Conservation (phyloP, 1,284 basidiomycete species). For the Trichosporon sp. region DNA sequence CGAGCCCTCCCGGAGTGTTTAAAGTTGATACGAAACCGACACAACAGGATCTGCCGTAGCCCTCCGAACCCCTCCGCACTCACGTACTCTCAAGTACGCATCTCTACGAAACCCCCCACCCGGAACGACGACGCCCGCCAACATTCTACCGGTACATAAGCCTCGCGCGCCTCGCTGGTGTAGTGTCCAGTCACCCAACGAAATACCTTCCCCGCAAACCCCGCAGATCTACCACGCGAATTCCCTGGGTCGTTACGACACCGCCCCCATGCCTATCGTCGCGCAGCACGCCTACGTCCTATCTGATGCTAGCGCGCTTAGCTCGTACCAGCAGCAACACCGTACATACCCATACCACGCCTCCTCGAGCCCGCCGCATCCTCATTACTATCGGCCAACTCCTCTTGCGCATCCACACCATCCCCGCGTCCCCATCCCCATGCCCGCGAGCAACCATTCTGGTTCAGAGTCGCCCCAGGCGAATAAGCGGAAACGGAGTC, state of each 20-base stretch:
- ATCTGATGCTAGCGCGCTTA: constrained; percentile 21
- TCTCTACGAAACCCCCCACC: not conserved
- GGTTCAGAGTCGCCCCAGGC: constrained; percentile 23
- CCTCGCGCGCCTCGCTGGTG: not conserved
- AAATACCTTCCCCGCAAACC: not conserved
- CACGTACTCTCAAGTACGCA: not conserved
- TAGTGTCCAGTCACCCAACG: not conserved
- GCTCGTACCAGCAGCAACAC: constrained; percentile 12
- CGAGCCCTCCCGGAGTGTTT: not conserved
- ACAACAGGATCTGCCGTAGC: not conserved
- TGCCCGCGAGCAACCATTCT: not conserved
- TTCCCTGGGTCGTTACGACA: not conserved
- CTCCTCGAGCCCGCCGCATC: not conserved
- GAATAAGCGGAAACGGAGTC: constrained; percentile 32
- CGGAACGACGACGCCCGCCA: not conserved
- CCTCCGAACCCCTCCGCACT: not conserved
- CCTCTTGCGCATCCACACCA: not conserved
- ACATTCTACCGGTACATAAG: not conserved
- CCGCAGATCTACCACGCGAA: constrained; percentile 7
- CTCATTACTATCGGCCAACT: not conserved
- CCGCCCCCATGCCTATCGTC: constrained; percentile 12
- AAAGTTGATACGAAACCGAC: not conserved
- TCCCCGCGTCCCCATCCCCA: not conserved
- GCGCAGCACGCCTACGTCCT: constrained; percentile 9
- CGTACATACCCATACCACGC: not conserved